These are phyloP conservation scores for Coccinonectria pachysandricola DNA, from an alignment of 2,329 filamentous ascomycete genomes.

Conservation along the genomic window DNA sequence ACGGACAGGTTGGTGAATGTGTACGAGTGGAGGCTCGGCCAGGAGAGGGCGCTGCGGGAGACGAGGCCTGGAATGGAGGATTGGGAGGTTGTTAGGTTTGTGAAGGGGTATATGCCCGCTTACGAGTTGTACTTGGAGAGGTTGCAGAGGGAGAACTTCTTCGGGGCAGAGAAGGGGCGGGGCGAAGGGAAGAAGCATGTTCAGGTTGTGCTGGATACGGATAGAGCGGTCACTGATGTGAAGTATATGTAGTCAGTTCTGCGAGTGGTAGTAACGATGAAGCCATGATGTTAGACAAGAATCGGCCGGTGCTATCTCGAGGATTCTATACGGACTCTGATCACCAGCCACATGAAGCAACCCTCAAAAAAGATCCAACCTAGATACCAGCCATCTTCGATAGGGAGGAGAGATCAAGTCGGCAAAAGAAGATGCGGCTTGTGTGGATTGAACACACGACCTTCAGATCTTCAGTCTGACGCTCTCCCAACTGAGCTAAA, in stretches of 20 bases:
- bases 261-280: too few relatives aligned
- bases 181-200: slow-evolving; percentile 7
- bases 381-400: too few relatives aligned
- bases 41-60: slow-evolving; percentile 11
- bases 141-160: slow-evolving; percentile 11
- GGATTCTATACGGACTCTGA: too few relatives aligned
- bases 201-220: slow-evolving; percentile 3
- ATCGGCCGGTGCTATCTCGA: too few relatives aligned
- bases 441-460: too few relatives aligned
- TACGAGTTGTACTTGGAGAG: slow-evolving; percentile 15
- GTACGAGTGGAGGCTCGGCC: slow-evolving; percentile 13
- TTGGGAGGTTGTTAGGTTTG: slow-evolving; percentile 13
- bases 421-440: too few relatives aligned
- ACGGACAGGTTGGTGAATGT: slow-evolving; percentile 13
- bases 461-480: too few relatives aligned
- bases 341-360: too few relatives aligned
- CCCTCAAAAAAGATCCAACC: too few relatives aligned
- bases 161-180: slow-evolving; percentile 1
- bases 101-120: slow-evolving; percentile 17
- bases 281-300: too few relatives aligned
- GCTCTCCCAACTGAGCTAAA: too few relatives aligned
- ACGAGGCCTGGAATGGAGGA: slow-evolving; percentile 15
- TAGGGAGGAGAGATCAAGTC: too few relatives aligned
- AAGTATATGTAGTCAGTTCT: slow-evolving; percentile 7
- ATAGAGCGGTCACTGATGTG: slow-evolving; percentile 6